Percentiles rank a stretch among this genome's conserved stretches.
Conservation (phyloP, 1,284 basidiomycete genomes). For the Kwoniella shivajii region DNA sequence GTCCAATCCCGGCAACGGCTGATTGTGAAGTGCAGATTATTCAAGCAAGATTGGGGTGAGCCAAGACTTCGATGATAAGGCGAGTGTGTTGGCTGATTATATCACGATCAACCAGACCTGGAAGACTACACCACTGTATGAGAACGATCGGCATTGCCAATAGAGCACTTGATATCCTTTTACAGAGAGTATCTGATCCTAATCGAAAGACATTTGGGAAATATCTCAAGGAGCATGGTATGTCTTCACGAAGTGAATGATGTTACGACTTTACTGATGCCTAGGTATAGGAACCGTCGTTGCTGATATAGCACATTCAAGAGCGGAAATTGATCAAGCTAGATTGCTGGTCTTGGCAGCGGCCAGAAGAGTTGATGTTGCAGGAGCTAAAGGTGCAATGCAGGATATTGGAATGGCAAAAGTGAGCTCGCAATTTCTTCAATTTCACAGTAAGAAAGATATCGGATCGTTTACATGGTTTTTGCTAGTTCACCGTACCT, state of each 20-base stretch:
- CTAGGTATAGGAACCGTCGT: conserved; percentile 71
- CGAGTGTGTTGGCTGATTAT: conserved; percentile 1
- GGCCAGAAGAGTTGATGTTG: conserved; percentile 88
- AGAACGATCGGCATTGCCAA: conserved; percentile 88
- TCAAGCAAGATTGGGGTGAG: conserved; percentile 89
- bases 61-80: not conserved
- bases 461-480: not conserved
- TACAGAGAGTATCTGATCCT: conserved; percentile 89
- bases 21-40: conserved; percentile 67
- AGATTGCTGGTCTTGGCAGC: conserved; percentile 88
- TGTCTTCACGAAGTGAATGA: conserved; percentile 19
- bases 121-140: conserved; percentile 98
- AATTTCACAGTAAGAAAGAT: not conserved
- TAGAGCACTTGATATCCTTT: conserved; percentile 81
- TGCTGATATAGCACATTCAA: conserved; percentile 84
- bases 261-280: not conserved
- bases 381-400: conserved; percentile 88
- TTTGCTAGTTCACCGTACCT: conserved; percentile 81
- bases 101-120: conserved; percentile 69
- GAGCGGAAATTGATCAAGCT: conserved; percentile 88
- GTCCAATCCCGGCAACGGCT: not conserved
- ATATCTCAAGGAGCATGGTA: conserved; percentile 84
- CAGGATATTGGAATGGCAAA: conserved; percentile 98
- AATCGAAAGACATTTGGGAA: conserved; percentile 92
- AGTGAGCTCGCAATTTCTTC: conserved; percentile 60